Conservation (phyloP, 2,329 filamentous ascomycete genomes). For the Aschersonia sp. region DNA sequence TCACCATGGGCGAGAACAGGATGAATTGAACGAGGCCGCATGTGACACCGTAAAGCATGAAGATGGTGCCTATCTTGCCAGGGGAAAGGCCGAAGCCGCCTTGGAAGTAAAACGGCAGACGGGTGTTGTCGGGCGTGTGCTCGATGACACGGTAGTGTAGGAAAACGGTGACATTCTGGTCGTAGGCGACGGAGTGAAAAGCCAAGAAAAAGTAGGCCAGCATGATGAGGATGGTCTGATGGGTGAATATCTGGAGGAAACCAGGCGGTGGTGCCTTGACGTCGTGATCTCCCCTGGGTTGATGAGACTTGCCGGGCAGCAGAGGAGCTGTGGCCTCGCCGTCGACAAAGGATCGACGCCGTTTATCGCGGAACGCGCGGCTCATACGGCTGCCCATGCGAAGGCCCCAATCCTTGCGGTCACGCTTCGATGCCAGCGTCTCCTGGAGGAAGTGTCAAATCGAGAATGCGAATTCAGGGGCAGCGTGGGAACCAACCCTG, state of each 20-base stretch:
- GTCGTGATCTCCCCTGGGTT: constrained; percentile 9
- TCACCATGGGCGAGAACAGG: constrained; percentile 64
- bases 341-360: constrained; percentile 35
- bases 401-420: constrained; percentile 61
- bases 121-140: constrained; percentile 41
- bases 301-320: constrained; percentile 21
- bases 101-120: constrained; percentile 66
- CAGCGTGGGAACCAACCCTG: constrained; percentile 27
- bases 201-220: constrained; percentile 68
- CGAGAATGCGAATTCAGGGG: too few species aligned
- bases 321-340: constrained; percentile 43
- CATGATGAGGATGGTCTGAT: constrained; percentile 62
- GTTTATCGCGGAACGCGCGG: constrained; percentile 15
- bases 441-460: constrained; percentile 36
- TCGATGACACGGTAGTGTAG: constrained; percentile 57
- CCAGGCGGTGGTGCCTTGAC: constrained; percentile 13
- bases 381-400: constrained; percentile 54
- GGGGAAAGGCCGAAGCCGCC: constrained; percentile 67
- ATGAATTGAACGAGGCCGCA: constrained; percentile 79
- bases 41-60: constrained; percentile 66
- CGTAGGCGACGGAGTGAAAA: constrained; percentile 70
- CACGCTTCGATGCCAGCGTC: constrained; percentile 60
- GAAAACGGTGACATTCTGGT: constrained; percentile 81
- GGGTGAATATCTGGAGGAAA: constrained; percentile 54
- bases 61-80: constrained; percentile 68